These are phyloP conservation scores for Plectosphaerella sp. DNA, from an alignment of 2,329 filamentous ascomycete species.

Conservation along the genomic window DNA sequence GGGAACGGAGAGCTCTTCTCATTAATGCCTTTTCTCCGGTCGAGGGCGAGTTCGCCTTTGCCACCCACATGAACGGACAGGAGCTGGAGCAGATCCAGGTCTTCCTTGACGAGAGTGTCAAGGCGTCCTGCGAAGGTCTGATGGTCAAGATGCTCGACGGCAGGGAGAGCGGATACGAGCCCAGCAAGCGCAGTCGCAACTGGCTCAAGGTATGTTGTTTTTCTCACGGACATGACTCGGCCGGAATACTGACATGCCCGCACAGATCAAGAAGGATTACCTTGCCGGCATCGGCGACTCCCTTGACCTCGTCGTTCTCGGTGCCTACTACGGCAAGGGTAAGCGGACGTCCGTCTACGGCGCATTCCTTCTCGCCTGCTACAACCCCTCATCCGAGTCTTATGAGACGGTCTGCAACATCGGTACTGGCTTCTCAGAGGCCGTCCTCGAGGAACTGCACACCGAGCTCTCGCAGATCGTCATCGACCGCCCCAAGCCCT, in stretches of 20 bases:
- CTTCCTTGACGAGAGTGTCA: constrained; percentile 90
- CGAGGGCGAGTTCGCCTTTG: constrained; percentile 89
- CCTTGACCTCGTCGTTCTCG: constrained; percentile 90
- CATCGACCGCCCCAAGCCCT: constrained; percentile 90
- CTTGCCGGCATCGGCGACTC: constrained; percentile 91
- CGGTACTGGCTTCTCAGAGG: constrained; percentile 93
- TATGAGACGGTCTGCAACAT: constrained; percentile 99
- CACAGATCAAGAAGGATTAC: constrained; percentile 93
- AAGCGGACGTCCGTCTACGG: constrained; percentile 96
- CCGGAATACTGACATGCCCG: background rate
- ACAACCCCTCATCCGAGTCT: constrained; percentile 72
- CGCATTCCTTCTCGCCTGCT: constrained; percentile 91
- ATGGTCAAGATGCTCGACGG: constrained; percentile 99
- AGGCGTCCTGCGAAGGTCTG: constrained; percentile 91
- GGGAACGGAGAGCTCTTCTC: constrained; percentile 76
- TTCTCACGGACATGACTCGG: background rate
- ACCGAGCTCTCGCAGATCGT: constrained; percentile 67
- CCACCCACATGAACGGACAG: constrained; percentile 79
- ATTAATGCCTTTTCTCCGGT: constrained; percentile 67
- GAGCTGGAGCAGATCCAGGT: constrained; percentile 91
- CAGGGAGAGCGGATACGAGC: constrained; percentile 88
- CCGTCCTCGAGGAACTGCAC: constrained; percentile 85
- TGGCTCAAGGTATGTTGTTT: constrained; percentile 75
- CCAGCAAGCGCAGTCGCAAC: constrained; percentile 91
- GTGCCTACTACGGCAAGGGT: constrained; percentile 89